Evolutionary conservation across 352 stramenopile species (phyloP), one percentile per base, ranked within the genome.

Genomic region (Pythium rhizo-oryzae): DNA sequence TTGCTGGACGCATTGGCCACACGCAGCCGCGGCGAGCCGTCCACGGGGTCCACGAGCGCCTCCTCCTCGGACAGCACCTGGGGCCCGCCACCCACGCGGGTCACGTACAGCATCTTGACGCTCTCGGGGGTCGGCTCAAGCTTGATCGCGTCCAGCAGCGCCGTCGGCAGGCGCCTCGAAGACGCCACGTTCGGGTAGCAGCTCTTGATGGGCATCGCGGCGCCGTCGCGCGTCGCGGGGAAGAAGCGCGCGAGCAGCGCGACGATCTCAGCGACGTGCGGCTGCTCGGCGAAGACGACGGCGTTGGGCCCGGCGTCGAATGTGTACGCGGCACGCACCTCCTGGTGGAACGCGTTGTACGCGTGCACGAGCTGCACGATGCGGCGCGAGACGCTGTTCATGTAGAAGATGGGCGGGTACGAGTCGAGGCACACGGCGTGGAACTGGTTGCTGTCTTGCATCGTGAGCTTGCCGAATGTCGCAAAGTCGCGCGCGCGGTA

Each of bases 301-400:
- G 97, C 97, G 81, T 99, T 99, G 37, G 98, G 97, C 60, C 98
- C 98, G 23, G 98, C 98, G 84, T 99, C 98, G 77, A 99, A 99
- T 11, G 98, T 99, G 84, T 99, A 99, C 19, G 97, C 97, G 46
- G 91, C 94, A 25, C 91, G 81, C 52, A 99, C 72, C 8, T 67
- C 44, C 13, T 81, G 77, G 24, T 72, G 67, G 13, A 82, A 71
- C 28, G 84, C 74, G 80, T 99, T 99, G 79, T 99, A 98, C 51
- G 77, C 82, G 80, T 99, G 96, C 35, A 99, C 87, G 15, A 99
- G 67, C 44, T 75, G 58, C 54, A 95, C 86, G 65, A 97, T 88
- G 55, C 74, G 73, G 46, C 79, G 79, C 28, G 90, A 97, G 39
- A 93, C 69, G 66, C 99, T 95, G 78, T 99, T 99, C 84, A 99